Conservation (phyloP, 192 early-diverging fungal species). For the Mortierella alpina region DNA sequence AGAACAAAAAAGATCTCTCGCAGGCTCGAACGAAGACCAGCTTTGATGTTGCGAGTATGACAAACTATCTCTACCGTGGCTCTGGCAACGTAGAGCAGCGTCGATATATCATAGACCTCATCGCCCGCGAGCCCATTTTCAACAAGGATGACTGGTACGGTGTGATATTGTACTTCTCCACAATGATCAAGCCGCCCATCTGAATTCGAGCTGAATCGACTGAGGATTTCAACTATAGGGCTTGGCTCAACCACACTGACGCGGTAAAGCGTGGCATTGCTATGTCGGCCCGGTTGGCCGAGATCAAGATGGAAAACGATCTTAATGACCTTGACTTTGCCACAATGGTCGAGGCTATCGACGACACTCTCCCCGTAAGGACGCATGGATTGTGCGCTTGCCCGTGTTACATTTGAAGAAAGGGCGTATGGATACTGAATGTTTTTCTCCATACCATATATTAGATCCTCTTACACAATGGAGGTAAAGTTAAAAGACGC, state of each 20-base stretch:
- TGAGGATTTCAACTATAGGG: background rate
- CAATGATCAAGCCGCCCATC: background rate
- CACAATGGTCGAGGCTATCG: slow-evolving; percentile 38
- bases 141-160: slow-evolving; percentile 48
- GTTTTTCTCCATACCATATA: background rate
- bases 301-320: slow-evolving; percentile 51
- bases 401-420: background rate
- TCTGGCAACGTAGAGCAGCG: slow-evolving; percentile 45
- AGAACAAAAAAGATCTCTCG: slow-evolving; percentile 59
- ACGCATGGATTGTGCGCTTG: background rate
- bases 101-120: slow-evolving; percentile 38
- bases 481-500: slow-evolving; percentile 4
- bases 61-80: slow-evolving; percentile 80
- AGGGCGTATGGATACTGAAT: background rate
- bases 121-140: slow-evolving; percentile 45
- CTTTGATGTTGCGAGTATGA: slow-evolving; percentile 79
- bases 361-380: slow-evolving; percentile 45
- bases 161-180: background rate
- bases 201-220: background rate
- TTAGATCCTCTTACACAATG: slow-evolving; percentile 45
- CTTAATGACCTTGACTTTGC: slow-evolving; percentile 51
- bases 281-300: slow-evolving; percentile 48
- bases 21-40: slow-evolving; percentile 74
- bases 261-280: slow-evolving; percentile 52
- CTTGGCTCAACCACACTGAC: slow-evolving; percentile 49